Evolutionary conservation across 2,329 filamentous ascomycete species (phyloP).

Genomic region (Neurospora sp.): DNA sequence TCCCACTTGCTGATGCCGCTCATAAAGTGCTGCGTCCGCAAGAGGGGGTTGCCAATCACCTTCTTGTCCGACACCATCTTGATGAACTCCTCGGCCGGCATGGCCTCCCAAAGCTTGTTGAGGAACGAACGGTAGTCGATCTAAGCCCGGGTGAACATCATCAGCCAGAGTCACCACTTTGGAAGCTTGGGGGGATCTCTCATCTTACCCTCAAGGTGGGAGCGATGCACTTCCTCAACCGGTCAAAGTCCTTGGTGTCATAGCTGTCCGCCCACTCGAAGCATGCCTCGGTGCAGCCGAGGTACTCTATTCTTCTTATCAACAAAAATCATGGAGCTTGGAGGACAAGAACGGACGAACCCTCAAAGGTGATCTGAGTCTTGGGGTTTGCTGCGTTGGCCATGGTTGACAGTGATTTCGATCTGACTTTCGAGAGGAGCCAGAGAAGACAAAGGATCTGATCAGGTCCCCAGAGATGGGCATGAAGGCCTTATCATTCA

Average conservation of each 20-base stretch:
- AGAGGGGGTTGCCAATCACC: constrained; percentile 50
- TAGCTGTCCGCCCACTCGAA: constrained; percentile 59
- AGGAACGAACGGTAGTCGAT: constrained; percentile 63
- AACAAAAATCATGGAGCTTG: constrained; percentile 30
- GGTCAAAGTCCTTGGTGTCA: constrained; percentile 56
- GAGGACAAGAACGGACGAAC: constrained; percentile 5
- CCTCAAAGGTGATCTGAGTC: constrained; percentile 19
- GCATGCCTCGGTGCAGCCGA: constrained; percentile 37
- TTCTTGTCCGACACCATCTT: constrained; percentile 45
- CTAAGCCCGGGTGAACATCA: constrained; percentile 24
- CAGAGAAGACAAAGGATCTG: neutral
- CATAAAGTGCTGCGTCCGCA: constrained; percentile 58
- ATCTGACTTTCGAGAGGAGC: neutral
- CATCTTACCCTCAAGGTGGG: constrained; percentile 41
- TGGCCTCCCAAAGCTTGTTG: constrained; percentile 49
- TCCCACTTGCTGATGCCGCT: constrained; percentile 47
- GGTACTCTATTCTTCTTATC: constrained; percentile 33
- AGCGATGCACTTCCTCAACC: constrained; percentile 51
- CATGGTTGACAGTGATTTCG: neutral
- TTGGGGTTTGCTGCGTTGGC: constrained; percentile 1
- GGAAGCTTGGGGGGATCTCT: constrained; percentile 1
- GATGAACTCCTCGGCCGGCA: constrained; percentile 53
- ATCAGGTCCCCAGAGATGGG: neutral
- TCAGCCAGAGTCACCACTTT: constrained; percentile 6
- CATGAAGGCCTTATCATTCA: neutral